Percentiles rank a stretch among this genome's conserved stretches.
Evolutionary conservation across 1,284 basidiomycete species (phyloP).

Genomic region (Apiotrichum siamense): DNA sequence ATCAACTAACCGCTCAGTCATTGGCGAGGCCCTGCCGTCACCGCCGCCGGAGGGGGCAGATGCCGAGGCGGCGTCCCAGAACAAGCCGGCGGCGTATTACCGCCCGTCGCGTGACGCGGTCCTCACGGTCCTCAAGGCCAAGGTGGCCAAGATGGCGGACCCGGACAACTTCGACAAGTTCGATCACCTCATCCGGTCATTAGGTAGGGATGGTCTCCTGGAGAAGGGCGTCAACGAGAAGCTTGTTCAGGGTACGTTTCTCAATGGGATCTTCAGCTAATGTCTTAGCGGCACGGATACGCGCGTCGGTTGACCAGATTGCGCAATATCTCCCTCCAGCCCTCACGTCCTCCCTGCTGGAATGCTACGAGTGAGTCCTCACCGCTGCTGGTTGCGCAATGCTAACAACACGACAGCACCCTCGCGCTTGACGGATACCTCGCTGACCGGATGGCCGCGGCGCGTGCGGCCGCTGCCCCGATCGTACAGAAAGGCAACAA

Average conservation of each 20-base stretch:
- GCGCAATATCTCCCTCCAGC: slow-evolving; percentile 27
- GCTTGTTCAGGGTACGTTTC: slow-evolving; percentile 25
- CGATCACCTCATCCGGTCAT: slow-evolving; percentile 35
- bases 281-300: slow-evolving; percentile 27
- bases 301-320: slow-evolving; percentile 30
- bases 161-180: slow-evolving; percentile 31
- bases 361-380: slow-evolving; percentile 31
- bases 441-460: slow-evolving; percentile 28
- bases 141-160: slow-evolving; percentile 29
- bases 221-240: slow-evolving; percentile 12
- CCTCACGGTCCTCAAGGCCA: slow-evolving; percentile 24
- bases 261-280: not conserved
- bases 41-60: slow-evolving; percentile 18
- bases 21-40: slow-evolving; percentile 26
- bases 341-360: slow-evolving; percentile 8
- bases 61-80: not conserved
- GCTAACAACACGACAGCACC: slow-evolving; percentile 20
- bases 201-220: slow-evolving; percentile 34
- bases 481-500: slow-evolving; percentile 15
- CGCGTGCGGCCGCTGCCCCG: slow-evolving; percentile 26
- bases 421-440: slow-evolving; percentile 24
- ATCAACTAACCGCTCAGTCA: slow-evolving; percentile 9
- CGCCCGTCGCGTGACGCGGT: slow-evolving; percentile 26
- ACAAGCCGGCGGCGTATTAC: slow-evolving; percentile 22
- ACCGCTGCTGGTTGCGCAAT: not conserved